These are phyloP conservation scores for Geotrichum macrosporum DNA, from an alignment of 1,139 yeast genomes.

Conservation along the genomic window DNA sequence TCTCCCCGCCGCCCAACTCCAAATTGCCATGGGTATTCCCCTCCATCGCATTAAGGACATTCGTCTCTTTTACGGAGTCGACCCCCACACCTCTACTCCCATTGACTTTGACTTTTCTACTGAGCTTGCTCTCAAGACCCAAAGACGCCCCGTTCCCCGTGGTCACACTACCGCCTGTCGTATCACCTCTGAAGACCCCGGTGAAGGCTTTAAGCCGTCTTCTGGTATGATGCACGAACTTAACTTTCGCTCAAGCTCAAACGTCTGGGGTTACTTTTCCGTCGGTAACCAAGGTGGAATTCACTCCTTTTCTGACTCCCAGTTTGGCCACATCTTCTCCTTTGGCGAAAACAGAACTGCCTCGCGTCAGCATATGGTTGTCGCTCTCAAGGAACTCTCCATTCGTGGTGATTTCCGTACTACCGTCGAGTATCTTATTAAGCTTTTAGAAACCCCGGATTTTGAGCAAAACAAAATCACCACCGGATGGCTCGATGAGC, in stretches of 20 bases:
- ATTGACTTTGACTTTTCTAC: constrained; percentile 86
- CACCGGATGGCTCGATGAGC: constrained; percentile 98
- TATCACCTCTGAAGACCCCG: constrained; percentile 97
- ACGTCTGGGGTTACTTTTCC: constrained; percentile 99
- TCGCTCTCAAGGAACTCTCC: constrained; percentile 90
- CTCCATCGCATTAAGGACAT: constrained; percentile 91
- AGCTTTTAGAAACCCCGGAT: constrained; percentile 91
- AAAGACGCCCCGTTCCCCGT: constrained; percentile 89
- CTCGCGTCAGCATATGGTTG: constrained; percentile 97
- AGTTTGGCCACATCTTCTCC: constrained; percentile 97
- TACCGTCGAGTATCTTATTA: constrained; percentile 95
- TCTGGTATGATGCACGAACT: constrained; percentile 95
- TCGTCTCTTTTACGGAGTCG: constrained; percentile 88
- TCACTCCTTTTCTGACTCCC: constrained; percentile 96
- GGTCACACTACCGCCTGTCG: constrained; percentile 99
- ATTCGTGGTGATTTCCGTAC: constrained; percentile 98
- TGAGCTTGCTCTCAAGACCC: constrained; percentile 65
- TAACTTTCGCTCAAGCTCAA: constrained; percentile 92
- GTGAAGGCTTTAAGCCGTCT: constrained; percentile 98
- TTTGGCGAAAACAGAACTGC: constrained; percentile 98
- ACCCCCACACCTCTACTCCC: constrained; percentile 85
- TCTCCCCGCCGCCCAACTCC: constrained; percentile 96
- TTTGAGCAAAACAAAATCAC: constrained; percentile 95
- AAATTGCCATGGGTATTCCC: constrained; percentile 99
- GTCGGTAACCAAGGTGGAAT: constrained; percentile 96